These are phyloP conservation scores for Trametes maxima DNA, from an alignment of 768 basidiomycete species.

Conservation along the genomic window DNA sequence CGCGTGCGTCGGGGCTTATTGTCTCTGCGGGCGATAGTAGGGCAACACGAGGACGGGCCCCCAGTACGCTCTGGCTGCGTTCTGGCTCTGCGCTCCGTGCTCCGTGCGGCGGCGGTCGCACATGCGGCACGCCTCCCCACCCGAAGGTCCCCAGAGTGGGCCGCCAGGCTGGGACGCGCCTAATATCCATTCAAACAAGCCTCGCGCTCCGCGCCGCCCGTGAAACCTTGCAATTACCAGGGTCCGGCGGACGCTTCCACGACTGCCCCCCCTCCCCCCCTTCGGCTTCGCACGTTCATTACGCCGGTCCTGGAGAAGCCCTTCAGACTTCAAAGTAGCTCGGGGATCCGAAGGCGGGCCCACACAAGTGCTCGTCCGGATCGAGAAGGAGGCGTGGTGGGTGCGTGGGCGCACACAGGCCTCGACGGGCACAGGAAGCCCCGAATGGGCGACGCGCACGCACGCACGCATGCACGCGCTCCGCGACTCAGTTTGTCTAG, in stretches of 20 bases:
- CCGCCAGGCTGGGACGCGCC: too few relatives aligned
- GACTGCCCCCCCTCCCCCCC: too few relatives aligned
- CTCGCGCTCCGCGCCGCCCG: background rate
- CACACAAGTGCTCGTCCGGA: background rate
- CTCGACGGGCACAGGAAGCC: too few relatives aligned
- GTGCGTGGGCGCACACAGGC: too few relatives aligned
- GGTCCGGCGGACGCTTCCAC: background rate
- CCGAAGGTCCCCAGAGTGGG: too few relatives aligned
- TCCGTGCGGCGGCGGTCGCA: too few relatives aligned
- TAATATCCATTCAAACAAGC: background rate
- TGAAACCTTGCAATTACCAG: background rate
- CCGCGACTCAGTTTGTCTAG: too few relatives aligned
- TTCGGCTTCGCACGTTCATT: slow-evolving; percentile 1
- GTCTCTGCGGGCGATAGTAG: background rate
- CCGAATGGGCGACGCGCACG: too few relatives aligned
- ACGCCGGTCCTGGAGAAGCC: background rate
- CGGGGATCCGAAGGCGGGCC: background rate
- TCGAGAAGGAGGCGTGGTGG: too few relatives aligned
- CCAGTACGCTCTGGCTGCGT: background rate
- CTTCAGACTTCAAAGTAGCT: background rate
- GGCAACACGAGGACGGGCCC: background rate
- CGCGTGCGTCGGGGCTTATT: background rate
- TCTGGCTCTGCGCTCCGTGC: background rate
- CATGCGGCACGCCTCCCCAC: background rate
- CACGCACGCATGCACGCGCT: too few relatives aligned